These are phyloP conservation scores for Nakazawaea ernobii DNA, from an alignment of 805 yeast genomes.

Conservation along the genomic window DNA sequence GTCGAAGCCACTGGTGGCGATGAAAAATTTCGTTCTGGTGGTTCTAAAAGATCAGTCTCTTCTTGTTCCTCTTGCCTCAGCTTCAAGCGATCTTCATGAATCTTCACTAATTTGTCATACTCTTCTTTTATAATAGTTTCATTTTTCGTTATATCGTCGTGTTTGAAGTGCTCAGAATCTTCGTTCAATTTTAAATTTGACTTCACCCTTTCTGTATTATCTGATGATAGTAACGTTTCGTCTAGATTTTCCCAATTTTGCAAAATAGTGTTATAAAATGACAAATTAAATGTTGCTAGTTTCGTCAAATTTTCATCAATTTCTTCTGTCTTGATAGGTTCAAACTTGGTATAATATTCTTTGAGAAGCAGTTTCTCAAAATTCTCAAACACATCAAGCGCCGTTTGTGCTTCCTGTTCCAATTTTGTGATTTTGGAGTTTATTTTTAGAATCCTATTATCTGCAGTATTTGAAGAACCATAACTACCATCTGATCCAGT, in stretches of 20 bases:
- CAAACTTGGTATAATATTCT: conserved; percentile 59
- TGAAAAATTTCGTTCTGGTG: background rate
- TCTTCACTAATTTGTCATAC: conserved; percentile 6
- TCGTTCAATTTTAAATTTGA: conserved; percentile 14
- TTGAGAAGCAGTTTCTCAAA: conserved; percentile 40
- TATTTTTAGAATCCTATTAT: conserved; percentile 37
- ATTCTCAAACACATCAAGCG: conserved; percentile 39
- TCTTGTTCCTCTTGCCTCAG: background rate
- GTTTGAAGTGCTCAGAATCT: conserved; percentile 20
- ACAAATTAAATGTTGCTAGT: conserved; percentile 73
- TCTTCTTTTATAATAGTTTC: conserved; percentile 19
- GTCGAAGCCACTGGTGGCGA: background rate
- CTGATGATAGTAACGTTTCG: conserved; percentile 11
- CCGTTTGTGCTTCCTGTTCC: conserved; percentile 38
- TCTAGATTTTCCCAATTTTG: conserved; percentile 56
- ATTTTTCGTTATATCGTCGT: conserved; percentile 23
- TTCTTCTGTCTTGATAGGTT: conserved; percentile 72
- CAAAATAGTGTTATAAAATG: conserved; percentile 63
- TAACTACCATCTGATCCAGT: conserved; percentile 33
- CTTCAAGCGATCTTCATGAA: conserved; percentile 13
- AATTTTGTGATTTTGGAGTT: conserved; percentile 31
- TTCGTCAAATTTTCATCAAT: conserved; percentile 62
- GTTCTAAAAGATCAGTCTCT: background rate
- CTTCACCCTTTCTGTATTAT: background rate
- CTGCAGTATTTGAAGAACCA: conserved; percentile 35